These are phyloP conservation scores for Tinospora cordifolia DNA, from an alignment of 164 flowering plant species.

Conservation along the genomic window DNA sequence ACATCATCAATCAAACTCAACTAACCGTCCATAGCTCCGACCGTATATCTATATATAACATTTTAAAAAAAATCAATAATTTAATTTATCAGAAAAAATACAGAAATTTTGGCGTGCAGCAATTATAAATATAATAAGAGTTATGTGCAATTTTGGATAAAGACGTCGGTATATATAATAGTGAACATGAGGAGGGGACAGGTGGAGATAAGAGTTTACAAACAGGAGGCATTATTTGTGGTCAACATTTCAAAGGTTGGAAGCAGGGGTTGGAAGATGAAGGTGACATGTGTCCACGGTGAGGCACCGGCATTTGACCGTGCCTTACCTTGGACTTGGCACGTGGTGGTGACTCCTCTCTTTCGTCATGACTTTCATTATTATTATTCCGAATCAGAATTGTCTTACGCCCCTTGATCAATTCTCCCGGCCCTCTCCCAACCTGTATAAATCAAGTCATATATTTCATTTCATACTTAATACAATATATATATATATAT, in stretches of 20 bases:
- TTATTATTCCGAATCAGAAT: not conserved
- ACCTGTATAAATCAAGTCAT: too few relatives aligned
- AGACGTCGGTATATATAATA: not conserved
- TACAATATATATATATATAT: too few relatives aligned
- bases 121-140: not conserved
- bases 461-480: too few relatives aligned
- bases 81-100: too few relatives aligned
- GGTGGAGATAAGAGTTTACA: not conserved
- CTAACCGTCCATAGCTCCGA: too few relatives aligned
- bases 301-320: slow-evolving; percentile 1
- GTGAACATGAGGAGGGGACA: not conserved
- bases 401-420: not conserved
- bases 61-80: not conserved
- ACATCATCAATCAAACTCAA: too few relatives aligned
- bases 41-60: too few relatives aligned
- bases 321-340: not conserved
- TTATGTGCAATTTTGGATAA: not conserved
- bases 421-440: too few relatives aligned
- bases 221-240: not conserved
- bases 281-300: not conserved
- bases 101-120: too few relatives aligned
- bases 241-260: not conserved
- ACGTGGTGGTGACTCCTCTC: not conserved
- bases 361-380: not conserved
- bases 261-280: not conserved